Evolutionary conservation across 805 yeast species (phyloP).

Genomic region (Candida coquimbonensis): DNA sequence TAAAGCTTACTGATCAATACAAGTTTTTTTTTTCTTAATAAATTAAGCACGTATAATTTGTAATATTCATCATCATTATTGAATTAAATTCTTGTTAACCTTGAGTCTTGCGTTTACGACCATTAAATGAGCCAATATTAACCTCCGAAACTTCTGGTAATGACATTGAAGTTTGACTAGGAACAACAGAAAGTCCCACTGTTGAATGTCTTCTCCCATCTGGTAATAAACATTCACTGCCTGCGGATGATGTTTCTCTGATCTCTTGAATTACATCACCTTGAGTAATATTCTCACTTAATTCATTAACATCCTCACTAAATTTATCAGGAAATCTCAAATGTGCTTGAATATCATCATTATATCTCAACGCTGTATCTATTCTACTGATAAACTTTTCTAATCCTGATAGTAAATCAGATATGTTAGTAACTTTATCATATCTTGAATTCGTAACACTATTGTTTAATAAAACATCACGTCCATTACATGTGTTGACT

Average conservation of each 20-base stretch:
- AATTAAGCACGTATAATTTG: neutral
- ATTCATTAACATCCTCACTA: neutral
- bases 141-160: constrained; percentile 7
- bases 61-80: neutral
- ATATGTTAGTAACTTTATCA: neutral
- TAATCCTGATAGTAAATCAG: constrained; percentile 12
- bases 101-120: constrained; percentile 8
- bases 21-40: neutral
- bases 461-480: constrained; percentile 8
- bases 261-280: neutral
- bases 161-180: constrained; percentile 4
- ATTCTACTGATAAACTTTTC: constrained; percentile 11
- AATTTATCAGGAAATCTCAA: neutral
- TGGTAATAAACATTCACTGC: neutral
- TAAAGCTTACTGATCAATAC: neutral
- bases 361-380: constrained; percentile 7
- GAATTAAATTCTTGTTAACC: neutral
- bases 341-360: constrained; percentile 4
- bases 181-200: constrained; percentile 1
- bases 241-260: neutral
- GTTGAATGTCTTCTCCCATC: constrained; percentile 8
- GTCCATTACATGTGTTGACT: constrained; percentile 17
- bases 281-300: neutral
- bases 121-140: constrained; percentile 5
- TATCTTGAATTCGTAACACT: constrained; percentile 6